Conservation (phyloP, 257 asterid genomes). For the Scutellaria baicalensis region DNA sequence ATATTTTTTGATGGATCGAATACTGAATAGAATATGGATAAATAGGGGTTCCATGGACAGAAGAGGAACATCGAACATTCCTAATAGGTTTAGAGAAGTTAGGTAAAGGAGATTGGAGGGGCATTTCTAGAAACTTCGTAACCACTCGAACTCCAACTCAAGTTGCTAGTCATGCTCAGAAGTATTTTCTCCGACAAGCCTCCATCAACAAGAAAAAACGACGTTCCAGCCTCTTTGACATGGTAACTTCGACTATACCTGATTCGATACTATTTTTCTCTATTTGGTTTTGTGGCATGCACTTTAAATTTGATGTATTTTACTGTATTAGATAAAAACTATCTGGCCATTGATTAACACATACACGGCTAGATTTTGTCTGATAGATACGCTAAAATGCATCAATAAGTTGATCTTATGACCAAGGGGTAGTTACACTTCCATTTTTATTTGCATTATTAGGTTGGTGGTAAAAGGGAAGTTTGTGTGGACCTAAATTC, state of each 20-base stretch:
- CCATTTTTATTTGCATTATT: neutral
- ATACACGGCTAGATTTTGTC: no score
- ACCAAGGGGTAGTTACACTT: no score
- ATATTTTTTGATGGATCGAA: neutral
- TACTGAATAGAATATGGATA: neutral
- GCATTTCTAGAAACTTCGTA: constrained; percentile 70
- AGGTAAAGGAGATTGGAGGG: constrained; percentile 91
- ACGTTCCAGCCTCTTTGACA: constrained; percentile 75
- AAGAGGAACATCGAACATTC: constrained; percentile 66
- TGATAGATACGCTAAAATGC: no score
- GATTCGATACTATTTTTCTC: neutral
- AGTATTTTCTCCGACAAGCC: constrained; percentile 59
- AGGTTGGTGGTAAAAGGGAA: constrained; percentile 1
- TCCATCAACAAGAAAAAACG: constrained; percentile 41
- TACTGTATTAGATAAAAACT: no score
- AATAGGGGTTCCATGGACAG: constrained; percentile 81
- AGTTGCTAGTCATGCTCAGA: constrained; percentile 87
- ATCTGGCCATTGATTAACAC: no score
- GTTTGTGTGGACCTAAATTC: constrained; percentile 29
- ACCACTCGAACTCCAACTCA: constrained; percentile 74
- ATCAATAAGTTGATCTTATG: no score
- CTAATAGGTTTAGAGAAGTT: constrained; percentile 53
- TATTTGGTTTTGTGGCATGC: no score
- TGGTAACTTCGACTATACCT: constrained; percentile 26
- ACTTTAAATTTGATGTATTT: no score